Evolutionary conservation across 2,329 filamentous ascomycete genomes (phyloP), one percentile per base, ranked within the genome.

Genomic region (Cryphonectria radicalis): DNA sequence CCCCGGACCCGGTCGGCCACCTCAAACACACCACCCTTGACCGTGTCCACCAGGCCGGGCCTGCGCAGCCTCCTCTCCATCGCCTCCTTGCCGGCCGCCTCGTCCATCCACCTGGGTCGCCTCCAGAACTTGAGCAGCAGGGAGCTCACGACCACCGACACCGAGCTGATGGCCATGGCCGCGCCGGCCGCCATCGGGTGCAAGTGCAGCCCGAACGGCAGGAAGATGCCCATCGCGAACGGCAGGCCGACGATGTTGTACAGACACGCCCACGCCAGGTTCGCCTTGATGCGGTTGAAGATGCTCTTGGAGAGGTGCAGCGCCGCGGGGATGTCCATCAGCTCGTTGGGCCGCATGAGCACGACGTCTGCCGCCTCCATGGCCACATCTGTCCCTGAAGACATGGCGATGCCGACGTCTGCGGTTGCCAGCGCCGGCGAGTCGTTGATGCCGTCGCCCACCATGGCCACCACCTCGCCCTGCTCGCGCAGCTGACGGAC

Each of bases 391-490:
- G 96, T 98, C 70, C 96, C 96, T 10, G 91, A 94, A 6, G 93
- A 89, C 81, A 99, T 93, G 71, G 95, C 95, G 75, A 99, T 97
- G 74, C 96, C 96, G 40, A 98, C 90, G 76, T 97, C 91, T 14
- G 96, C 95, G 0, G 94, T 97, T 0, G 94, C 96, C 14, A 99
- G 89, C 0, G 96, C 96, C 0, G 96, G 96, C 0, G 94, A 97
- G 83, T 99, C 96, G 81, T 99, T 99, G 87, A 99, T 98, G 59
- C 96, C 96, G 80, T 99, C 96, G 67, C 96, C 95, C 19, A 98
- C 95, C 96, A 99, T 99, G 75, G 93, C 96, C 37, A 98, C 93
- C 66, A 92, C 85, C 76, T 94, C 89, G 73, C 94, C 94, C 66
- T 86, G 81, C 0, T 86, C 84, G 82, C 98, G 94, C 25, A 98